Evolutionary conservation across 176 grass and related monocot genomes (phyloP), one percentile per base, ranked within the genome.

Genomic region (Rhynchospora breviuscula): DNA sequence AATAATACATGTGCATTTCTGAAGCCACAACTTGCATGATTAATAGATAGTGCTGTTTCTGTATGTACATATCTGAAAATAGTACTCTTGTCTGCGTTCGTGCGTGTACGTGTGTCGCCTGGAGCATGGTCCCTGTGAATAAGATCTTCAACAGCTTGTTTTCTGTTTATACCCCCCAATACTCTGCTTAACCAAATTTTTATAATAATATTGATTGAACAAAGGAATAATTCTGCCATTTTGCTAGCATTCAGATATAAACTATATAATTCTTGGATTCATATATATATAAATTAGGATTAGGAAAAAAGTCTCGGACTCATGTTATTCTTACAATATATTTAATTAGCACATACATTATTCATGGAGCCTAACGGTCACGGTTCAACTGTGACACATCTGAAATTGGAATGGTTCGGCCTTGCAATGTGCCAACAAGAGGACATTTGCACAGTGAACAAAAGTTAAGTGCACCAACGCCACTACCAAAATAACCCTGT

Each of bases 371-470:
- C 3, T 31, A 31, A 66, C 26, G 12, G 23, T 66, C 10, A 31
- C 13, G 63, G 63, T 12, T 71, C 40, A 71, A 71, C 40, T 19
- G 72, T 29, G 46, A 7, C 47, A 11, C 72, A 76, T 52, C 71
- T 52, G n/a, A 52, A 52, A 26, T 25, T 52, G 46, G 14, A 26
- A 8, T 26, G 47, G 25, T 26, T 52, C 19, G 71, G 46, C 71
- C 71, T 53, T 75, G 71, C 71, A 75, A 26, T 76, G 22, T 11
- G 12, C 72, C 21, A 76, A 76, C 23, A 25, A 56, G 72, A 56
- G 47, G 48, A 56, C 22, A 29, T 52, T 52, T 54, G 12, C 48
- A 56, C 72, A 77, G 72, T 29, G 72, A 48, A 54, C 26, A 17
- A 9, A 54, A 77, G 5, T 57, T 57, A 43, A 68, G 71, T 76